Base-by-base conservation (phyloP, 352 stramenopile genomes). In the Pythium apleroticum region DNA sequence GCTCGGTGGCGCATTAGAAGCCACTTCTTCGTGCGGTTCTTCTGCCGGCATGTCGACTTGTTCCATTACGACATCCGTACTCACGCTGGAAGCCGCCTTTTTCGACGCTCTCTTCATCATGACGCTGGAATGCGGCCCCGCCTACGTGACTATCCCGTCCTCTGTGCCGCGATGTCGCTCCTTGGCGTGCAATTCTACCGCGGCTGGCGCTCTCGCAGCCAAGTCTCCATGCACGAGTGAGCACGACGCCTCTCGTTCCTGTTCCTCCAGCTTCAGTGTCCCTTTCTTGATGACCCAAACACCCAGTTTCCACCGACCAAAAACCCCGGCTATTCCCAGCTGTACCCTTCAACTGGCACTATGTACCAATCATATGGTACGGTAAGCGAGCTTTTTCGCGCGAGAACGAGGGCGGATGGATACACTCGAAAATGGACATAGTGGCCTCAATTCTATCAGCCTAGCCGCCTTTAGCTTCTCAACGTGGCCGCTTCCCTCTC, bases 71-170 rank as follows among this genome's bases (percentile, higher is more conserved):
- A 46, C 52, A 43, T 60, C 60, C 17, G 19, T 60, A 55, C 52
- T 60, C 41, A n/a, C 60, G 60, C 19, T 35, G 28, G 53, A 31
- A 14, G 22, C 33, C 14, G 50, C 5, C 39, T 15, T 50, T 57
- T 60, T 30, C 15, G 24, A 24, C 19, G 20, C 22, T 57, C 57
- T 52, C 48, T 62, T 48, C 52, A 41, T 22, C 60, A 61, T 67
- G n/a, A 15, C 11, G 39, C 33, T 56, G 12, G 5, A 27, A 25
- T 24, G 2, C 4, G 7, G 5, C 11, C 31, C 30, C n/a, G 50
- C 39, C 37, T 37, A 55, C 22, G 15, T 8, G 52, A 41, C 10
- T 3, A n/a, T 8, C 25, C 3, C 14, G 15, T 53, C 41, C 3
- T 15, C 10, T 57, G 28, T 33, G 24, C 30, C 41, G 43, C 2